Percentiles rank a stretch among this genome's conserved stretches.
Conservation (phyloP, 164 flowering plant genomes). For the Nymphaea colorata region DNA sequence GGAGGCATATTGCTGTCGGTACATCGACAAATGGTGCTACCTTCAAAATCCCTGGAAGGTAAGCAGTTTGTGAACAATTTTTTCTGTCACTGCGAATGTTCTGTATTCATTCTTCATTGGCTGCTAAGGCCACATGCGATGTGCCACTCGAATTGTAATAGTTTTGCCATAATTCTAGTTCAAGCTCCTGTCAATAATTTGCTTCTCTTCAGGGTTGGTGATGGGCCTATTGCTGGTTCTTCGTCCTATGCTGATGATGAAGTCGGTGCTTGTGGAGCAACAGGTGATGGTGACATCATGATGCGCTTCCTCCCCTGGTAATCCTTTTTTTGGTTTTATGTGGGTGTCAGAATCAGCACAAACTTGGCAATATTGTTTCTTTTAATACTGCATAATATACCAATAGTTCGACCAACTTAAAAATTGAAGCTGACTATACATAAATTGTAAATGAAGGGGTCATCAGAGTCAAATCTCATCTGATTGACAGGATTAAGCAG, state of each 20-base stretch:
- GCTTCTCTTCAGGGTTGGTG: conserved; percentile 65
- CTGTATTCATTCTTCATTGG: too few species aligned
- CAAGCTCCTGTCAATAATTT: too few species aligned
- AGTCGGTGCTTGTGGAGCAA: conserved; percentile 96
- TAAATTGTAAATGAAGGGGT: too few species aligned
- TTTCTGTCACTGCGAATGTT: not conserved
- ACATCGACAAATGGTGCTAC: conserved; percentile 98
- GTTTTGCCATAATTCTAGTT: too few species aligned
- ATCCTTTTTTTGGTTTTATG: not conserved
- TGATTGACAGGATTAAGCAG: too few species aligned
- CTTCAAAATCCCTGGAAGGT: conserved; percentile 95
- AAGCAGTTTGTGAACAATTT: conserved; percentile 3
- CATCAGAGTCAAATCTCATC: too few species aligned
- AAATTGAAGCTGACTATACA: too few species aligned
- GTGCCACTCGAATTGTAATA: too few species aligned
- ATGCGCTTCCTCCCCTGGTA: conserved; percentile 99
- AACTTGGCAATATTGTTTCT: too few species aligned
- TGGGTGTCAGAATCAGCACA: not conserved
- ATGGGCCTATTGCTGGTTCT: conserved; percentile 94
- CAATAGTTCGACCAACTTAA: too few species aligned
- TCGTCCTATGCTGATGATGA: conserved; percentile 91
- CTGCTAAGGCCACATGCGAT: too few species aligned
- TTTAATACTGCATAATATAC: too few species aligned
- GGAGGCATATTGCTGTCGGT: conserved; percentile 84
- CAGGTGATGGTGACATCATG: conserved; percentile 98